Conservation (phyloP, 2,329 filamentous ascomycete genomes). For the Gremmenia infestans region DNA sequence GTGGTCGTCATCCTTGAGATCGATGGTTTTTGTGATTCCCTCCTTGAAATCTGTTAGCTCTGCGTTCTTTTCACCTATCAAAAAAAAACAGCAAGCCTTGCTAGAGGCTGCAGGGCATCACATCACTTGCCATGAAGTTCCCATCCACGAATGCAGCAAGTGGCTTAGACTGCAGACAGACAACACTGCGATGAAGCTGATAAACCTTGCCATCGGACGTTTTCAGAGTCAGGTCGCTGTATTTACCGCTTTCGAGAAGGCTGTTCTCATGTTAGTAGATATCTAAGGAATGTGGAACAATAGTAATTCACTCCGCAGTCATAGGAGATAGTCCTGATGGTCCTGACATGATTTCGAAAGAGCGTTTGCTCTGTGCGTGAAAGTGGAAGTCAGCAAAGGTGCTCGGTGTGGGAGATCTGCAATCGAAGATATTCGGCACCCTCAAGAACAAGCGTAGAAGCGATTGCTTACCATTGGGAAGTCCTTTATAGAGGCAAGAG, state of each 20-base stretch:
- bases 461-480: background rate
- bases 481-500: background rate
- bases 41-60: background rate
- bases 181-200: slow-evolving; percentile 1
- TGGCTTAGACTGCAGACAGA: slow-evolving; percentile 4
- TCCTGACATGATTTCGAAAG: background rate
- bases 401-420: no score
- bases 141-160: background rate
- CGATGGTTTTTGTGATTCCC: background rate
- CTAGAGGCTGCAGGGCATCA: no score
- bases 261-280: background rate
- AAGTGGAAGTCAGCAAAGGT: background rate
- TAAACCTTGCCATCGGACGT: background rate
- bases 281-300: background rate
- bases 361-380: background rate
- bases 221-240: background rate
- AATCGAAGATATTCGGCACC: no score
- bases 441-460: background rate
- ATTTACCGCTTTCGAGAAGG: background rate
- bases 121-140: background rate
- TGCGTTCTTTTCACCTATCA: no score
- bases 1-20: background rate
- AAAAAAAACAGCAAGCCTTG: no score
- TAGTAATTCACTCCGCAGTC: background rate
- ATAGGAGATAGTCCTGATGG: background rate